These are phyloP conservation scores for Pestalotiopsis sp. DNA, from an alignment of 2,329 filamentous ascomycete species.

Conservation along the genomic window DNA sequence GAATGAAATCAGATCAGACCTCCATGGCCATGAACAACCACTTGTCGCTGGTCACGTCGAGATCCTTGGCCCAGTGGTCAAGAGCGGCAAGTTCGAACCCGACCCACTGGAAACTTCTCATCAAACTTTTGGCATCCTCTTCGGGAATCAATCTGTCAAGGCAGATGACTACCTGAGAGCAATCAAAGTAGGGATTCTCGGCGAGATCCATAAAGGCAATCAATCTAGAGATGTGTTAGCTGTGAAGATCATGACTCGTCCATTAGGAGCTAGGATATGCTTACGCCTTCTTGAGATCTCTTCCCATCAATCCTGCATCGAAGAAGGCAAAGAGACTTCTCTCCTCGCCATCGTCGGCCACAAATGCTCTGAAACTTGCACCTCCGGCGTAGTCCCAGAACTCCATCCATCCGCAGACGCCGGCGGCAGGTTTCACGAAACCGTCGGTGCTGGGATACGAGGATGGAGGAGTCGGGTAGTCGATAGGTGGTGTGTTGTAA, in stretches of 20 bases:
- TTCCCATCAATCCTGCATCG: conserved; percentile 66
- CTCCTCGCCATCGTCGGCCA: conserved; percentile 68
- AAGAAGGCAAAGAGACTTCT: conserved; percentile 88
- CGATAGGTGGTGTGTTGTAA: conserved; percentile 45
- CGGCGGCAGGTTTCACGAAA: conserved; percentile 24
- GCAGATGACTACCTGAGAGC: conserved; percentile 76
- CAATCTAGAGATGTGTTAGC: conserved; percentile 54
- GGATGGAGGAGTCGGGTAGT: conserved; percentile 38
- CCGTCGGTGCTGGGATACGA: conserved; percentile 29
- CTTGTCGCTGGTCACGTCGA: conserved; percentile 68
- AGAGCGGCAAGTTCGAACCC: conserved; percentile 84
- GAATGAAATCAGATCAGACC: conserved; percentile 45
- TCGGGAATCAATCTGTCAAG: conserved; percentile 70
- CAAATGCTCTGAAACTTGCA: conserved; percentile 82
- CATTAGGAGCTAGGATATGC: conserved; percentile 34
- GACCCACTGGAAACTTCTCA: conserved; percentile 88
- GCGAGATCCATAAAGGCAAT: conserved; percentile 91
- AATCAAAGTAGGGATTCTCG: conserved; percentile 67
- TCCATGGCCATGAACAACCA: conserved; percentile 94
- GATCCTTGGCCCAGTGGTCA: conserved; percentile 67
- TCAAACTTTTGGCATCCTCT: conserved; percentile 64
- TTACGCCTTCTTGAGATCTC: conserved; percentile 86
- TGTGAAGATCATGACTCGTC: conserved; percentile 6
- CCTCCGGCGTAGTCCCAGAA: conserved; percentile 85
- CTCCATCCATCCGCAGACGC: conserved; percentile 67